Conservation (phyloP, 441 rosid species). For the Brassica balearica region DNA sequence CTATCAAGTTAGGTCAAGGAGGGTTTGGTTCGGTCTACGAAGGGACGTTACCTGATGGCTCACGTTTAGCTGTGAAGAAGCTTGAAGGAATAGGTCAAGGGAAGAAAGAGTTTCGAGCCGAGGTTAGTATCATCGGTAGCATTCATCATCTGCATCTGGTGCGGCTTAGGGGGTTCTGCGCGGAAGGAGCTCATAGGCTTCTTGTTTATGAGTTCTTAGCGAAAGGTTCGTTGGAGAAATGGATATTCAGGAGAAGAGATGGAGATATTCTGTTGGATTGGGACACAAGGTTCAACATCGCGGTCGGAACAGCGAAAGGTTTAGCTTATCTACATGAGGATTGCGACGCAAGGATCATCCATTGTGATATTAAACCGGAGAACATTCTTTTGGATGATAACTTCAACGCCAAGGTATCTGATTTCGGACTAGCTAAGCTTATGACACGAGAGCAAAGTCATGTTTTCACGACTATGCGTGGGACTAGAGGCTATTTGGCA, state of each 20-base stretch:
- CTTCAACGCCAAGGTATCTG: slow-evolving; percentile 87
- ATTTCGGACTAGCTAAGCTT: slow-evolving; percentile 95
- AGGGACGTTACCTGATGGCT: slow-evolving; percentile 82
- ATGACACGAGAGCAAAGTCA: slow-evolving; percentile 95
- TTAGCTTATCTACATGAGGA: slow-evolving; percentile 92
- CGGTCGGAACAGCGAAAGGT: slow-evolving; percentile 92
- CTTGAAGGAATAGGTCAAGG: slow-evolving; percentile 96
- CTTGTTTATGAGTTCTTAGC: slow-evolving; percentile 90
- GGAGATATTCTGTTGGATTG: slow-evolving; percentile 65
- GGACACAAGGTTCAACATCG: slow-evolving; percentile 81
- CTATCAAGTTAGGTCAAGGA: slow-evolving; percentile 86
- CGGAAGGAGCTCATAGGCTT: slow-evolving; percentile 85
- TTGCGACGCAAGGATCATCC: slow-evolving; percentile 81
- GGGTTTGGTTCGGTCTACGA: slow-evolving; percentile 93
- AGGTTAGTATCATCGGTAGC: slow-evolving; percentile 90
- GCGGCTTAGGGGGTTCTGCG: slow-evolving; percentile 82
- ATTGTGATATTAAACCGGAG: slow-evolving; percentile 96
- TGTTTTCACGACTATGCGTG: slow-evolving; percentile 87
- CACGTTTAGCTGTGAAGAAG: slow-evolving; percentile 86
- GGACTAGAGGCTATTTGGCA: slow-evolving; percentile 94
- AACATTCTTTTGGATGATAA: slow-evolving; percentile 85
- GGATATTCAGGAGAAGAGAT: slow-evolving; percentile 73
- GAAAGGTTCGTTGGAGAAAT: slow-evolving; percentile 82
- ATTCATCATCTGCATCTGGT: slow-evolving; percentile 94
- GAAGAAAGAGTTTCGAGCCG: slow-evolving; percentile 93